phyloP scores from a whole-genome alignment of 2,329 filamentous ascomycete genomes.

The Claviceps sp. region DNA sequence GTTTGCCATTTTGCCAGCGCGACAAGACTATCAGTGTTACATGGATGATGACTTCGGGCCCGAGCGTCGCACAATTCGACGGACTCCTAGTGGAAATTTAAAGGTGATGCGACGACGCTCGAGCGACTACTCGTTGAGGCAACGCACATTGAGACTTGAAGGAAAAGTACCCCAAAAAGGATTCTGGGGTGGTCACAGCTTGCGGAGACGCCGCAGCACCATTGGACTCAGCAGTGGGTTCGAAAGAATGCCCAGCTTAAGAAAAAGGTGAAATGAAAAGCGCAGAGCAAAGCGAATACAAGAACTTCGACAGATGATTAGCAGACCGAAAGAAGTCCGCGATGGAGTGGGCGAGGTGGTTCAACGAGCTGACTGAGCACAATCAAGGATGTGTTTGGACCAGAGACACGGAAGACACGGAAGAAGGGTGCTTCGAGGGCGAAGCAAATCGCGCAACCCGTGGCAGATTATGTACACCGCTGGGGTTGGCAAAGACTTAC shows the following conservation, averaged over 20 bases:
- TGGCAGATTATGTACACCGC: not conserved
- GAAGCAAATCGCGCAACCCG: no score
- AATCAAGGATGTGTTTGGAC: not conserved
- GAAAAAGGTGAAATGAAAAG: constrained; percentile 42
- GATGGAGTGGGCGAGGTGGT: constrained; percentile 47
- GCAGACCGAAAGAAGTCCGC: constrained; percentile 41
- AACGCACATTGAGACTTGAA: constrained; percentile 9
- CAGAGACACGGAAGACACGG: no score
- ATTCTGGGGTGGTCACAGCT: constrained; percentile 20
- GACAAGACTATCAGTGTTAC: constrained; percentile 22
- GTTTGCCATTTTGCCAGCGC: constrained; percentile 45
- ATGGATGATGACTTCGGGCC: constrained; percentile 22
- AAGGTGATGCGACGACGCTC: constrained; percentile 41
- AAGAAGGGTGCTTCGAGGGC: not conserved
- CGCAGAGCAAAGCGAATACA: constrained; percentile 44
- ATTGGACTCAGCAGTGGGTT: constrained; percentile 30
- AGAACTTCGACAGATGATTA: constrained; percentile 47
- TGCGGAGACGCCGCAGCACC: constrained; percentile 13
- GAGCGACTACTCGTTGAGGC: constrained; percentile 30
- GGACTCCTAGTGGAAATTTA: constrained; percentile 46
- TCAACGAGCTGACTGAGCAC: not conserved
- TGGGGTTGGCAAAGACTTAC: constrained; percentile 2
- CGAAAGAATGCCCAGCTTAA: constrained; percentile 38
- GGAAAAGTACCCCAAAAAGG: constrained; percentile 19
- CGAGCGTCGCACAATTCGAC: constrained; percentile 44